Percentiles rank a stretch among this genome's conserved stretches.
Conservation (phyloP, 2,329 filamentous ascomycete genomes). For the Corynespora cassiicola region DNA sequence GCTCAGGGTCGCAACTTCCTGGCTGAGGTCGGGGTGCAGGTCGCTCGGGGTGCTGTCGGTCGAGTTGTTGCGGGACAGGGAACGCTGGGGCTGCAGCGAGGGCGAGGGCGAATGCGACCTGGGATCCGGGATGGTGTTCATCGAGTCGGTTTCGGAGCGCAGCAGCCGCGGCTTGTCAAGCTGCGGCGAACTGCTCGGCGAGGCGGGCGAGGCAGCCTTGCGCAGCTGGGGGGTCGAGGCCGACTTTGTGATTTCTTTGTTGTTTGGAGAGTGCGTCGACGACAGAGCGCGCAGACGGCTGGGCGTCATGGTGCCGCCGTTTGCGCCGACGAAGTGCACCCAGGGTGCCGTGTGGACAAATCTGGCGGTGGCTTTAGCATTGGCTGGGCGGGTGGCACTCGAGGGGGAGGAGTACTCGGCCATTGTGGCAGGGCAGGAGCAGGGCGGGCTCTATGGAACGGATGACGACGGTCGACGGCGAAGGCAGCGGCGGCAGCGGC, state of each 20-base stretch:
- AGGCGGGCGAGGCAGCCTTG: constrained; percentile 32
- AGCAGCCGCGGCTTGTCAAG: constrained; percentile 27
- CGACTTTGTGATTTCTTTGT: constrained; percentile 46
- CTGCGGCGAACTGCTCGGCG: no score
- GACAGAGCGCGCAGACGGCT: constrained; percentile 44
- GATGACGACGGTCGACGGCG: no score
- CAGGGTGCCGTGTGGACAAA: constrained; percentile 44
- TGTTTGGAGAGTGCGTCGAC: constrained; percentile 36
- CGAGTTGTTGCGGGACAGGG: constrained; percentile 49
- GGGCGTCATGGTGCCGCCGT: constrained; percentile 40
- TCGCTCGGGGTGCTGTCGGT: constrained; percentile 55
- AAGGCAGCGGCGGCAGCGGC: no score
- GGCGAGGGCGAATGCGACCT: constrained; percentile 51
- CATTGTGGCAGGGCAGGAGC: no score
- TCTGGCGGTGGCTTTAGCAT: no score
- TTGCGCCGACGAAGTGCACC: constrained; percentile 29
- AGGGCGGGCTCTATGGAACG: no score
- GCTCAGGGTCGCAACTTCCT: constrained; percentile 87
- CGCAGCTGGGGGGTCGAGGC: constrained; percentile 44
- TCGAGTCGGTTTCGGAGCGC: constrained; percentile 59
- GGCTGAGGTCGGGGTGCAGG: constrained; percentile 67
- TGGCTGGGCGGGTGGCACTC: no score
- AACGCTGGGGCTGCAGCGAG: no score
- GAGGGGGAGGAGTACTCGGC: no score
- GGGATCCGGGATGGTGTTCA: constrained; percentile 71